Percentiles rank a stretch among this genome's conserved stretches.
phyloP scores from a whole-genome alignment of 2,329 filamentous ascomycete species.

The Alternaria ventricosa region DNA sequence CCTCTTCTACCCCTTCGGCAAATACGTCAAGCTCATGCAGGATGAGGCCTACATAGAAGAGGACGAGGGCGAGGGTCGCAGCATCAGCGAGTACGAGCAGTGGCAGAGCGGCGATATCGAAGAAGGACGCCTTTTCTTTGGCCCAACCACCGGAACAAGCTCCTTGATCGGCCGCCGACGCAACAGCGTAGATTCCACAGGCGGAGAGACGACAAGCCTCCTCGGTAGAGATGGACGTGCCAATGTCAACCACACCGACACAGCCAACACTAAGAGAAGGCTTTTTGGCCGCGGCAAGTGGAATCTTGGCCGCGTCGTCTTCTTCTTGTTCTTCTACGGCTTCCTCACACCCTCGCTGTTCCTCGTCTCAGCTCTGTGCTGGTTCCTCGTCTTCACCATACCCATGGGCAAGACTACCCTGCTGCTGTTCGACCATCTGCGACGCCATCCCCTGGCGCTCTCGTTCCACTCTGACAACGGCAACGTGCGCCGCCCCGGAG shows the following conservation, averaged over 20 bases:
- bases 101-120: constrained; percentile 98
- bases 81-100: constrained; percentile 98
- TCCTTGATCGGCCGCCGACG: constrained; percentile 87
- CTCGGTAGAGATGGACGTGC: constrained; percentile 71
- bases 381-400: constrained; percentile 96
- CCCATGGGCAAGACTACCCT: constrained; percentile 97
- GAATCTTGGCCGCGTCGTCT: constrained; percentile 92
- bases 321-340: constrained; percentile 96
- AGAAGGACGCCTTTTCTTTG: constrained; percentile 94
- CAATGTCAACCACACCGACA: constrained; percentile 48
- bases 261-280: constrained; percentile 70
- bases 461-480: constrained; percentile 89
- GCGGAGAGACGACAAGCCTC: constrained; percentile 88
- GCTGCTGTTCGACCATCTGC: constrained; percentile 87
- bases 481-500: constrained; percentile 73
- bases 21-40: constrained; percentile 90
- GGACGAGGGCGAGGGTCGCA: constrained; percentile 92
- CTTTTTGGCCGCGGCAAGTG: constrained; percentile 95
- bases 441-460: constrained; percentile 88
- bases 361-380: constrained; percentile 85
- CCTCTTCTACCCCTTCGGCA: constrained; percentile 94
- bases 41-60: constrained; percentile 95
- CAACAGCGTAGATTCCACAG: constrained; percentile 85
- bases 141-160: constrained; percentile 70
- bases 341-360: constrained; percentile 86